Evolutionary conservation across 2,329 filamentous ascomycete species (phyloP).

Genomic region (Emergomyces orientalis): DNA sequence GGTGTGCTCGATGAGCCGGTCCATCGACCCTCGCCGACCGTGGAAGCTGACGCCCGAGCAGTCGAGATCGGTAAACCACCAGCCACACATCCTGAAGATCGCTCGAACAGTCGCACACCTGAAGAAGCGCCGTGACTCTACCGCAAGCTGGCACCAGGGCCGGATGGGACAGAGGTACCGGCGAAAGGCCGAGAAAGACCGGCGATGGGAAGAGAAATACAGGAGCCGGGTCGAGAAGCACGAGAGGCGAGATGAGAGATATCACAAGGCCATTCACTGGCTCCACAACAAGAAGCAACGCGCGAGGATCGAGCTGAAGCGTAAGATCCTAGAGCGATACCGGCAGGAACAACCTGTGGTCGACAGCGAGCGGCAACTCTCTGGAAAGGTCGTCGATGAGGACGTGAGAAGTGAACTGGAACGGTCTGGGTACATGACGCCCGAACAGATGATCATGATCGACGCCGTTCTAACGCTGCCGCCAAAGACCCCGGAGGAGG

Average conservation of each 20-base stretch:
- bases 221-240: not conserved
- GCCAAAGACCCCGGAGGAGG: not conserved
- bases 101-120: not conserved
- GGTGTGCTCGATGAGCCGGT: not conserved
- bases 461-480: not conserved
- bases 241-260: not conserved
- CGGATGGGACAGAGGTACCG: not conserved
- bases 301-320: not conserved
- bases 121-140: not conserved
- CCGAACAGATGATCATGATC: not conserved
- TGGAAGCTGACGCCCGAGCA: not conserved
- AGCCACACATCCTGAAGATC: not conserved
- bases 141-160: not conserved
- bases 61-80: not conserved
- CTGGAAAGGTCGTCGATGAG: not conserved
- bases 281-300: not conserved
- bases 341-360: not conserved
- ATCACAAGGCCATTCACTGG: not conserved
- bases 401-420: not conserved
- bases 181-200: not conserved
- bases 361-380: not conserved
- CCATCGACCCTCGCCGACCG: not conserved
- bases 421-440: not conserved
- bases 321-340: not conserved
- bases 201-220: not conserved